Percentiles rank a stretch among this genome's conserved stretches.
Conservation (phyloP, 306 rosid genomes). For the Cicer arietinum region DNA sequence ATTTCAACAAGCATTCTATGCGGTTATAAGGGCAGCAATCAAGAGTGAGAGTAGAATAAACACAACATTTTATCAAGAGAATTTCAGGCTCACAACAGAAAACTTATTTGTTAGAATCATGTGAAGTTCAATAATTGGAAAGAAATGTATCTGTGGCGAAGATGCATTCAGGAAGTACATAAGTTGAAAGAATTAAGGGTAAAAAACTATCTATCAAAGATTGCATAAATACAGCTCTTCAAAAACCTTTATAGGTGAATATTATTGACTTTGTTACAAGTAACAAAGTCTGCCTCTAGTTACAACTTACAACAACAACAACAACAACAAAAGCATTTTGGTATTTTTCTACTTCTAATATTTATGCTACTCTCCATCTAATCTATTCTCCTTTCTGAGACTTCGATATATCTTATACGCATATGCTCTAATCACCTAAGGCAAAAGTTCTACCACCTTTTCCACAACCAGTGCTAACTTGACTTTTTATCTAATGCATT, state of each 20-base stretch:
- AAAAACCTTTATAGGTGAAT: constrained; percentile 28
- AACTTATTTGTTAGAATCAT: constrained; percentile 15
- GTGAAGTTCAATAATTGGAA: neutral
- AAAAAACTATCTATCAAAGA: constrained; percentile 29
- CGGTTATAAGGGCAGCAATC: constrained; percentile 17
- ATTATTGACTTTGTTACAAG: constrained; percentile 20
- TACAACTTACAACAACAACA: too few species aligned
- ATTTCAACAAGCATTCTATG: constrained; percentile 21
- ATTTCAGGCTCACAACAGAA: neutral
- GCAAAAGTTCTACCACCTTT: neutral
- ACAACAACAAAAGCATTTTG: too few species aligned
- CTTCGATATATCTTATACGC: neutral
- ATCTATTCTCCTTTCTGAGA: neutral
- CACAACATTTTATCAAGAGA: constrained; percentile 28
- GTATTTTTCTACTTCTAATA: neutral
- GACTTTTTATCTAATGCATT: neutral
- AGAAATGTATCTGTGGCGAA: constrained; percentile 13
- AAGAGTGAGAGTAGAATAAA: constrained; percentile 20
- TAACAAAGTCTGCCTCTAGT: neutral
- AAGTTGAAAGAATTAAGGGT: constrained; percentile 11
- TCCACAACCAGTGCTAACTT: neutral
- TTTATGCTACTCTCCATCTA: neutral
- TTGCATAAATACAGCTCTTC: constrained; percentile 19
- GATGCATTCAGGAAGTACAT: constrained; percentile 15
- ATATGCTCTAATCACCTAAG: neutral